These are phyloP conservation scores for Retiboletus flavoniger DNA, from an alignment of 1,284 basidiomycete species.

Conservation along the genomic window DNA sequence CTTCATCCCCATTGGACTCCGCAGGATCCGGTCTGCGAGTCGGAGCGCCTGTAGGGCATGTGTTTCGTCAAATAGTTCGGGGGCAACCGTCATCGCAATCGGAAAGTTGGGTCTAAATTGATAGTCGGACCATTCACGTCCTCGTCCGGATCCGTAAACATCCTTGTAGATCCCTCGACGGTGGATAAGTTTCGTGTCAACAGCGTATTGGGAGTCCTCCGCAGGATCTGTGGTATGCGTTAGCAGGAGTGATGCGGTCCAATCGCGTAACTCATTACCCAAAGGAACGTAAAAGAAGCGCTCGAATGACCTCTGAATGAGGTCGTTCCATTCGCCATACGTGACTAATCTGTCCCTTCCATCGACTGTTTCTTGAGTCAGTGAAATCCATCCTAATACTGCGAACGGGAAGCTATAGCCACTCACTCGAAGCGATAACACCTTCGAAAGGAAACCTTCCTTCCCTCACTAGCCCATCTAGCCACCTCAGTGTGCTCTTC, in stretches of 20 bases:
- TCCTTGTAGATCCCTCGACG: conserved; percentile 98
- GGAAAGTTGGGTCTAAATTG: conserved; percentile 92
- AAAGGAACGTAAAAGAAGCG: conserved; percentile 85
- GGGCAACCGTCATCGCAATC: conserved; percentile 96
- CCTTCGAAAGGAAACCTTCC: conserved; percentile 90
- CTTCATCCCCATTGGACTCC: conserved; percentile 90
- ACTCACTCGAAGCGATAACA: conserved; percentile 76
- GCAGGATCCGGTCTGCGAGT: conserved; percentile 73
- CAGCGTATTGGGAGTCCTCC: conserved; percentile 71
- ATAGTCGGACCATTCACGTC: conserved; percentile 94
- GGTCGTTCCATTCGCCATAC: conserved; percentile 86
- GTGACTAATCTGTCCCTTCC: conserved; percentile 74
- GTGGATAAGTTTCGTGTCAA: conserved; percentile 76
- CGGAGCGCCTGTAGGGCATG: conserved; percentile 79
- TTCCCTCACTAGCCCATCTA: conserved; percentile 62
- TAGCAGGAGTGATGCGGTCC: not conserved
- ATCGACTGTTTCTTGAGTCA: conserved; percentile 51
- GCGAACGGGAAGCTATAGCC: not conserved
- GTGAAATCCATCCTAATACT: not conserved
- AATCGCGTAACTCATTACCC: conserved; percentile 45
- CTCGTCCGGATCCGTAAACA: conserved; percentile 84
- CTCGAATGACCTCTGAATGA: conserved; percentile 89
- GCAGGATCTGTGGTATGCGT: conserved; percentile 50
- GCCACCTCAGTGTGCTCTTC: conserved; percentile 91
- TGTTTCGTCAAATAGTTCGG: conserved; percentile 85